Conservation (phyloP, 345 rosid species). For the Populus davidiana region DNA sequence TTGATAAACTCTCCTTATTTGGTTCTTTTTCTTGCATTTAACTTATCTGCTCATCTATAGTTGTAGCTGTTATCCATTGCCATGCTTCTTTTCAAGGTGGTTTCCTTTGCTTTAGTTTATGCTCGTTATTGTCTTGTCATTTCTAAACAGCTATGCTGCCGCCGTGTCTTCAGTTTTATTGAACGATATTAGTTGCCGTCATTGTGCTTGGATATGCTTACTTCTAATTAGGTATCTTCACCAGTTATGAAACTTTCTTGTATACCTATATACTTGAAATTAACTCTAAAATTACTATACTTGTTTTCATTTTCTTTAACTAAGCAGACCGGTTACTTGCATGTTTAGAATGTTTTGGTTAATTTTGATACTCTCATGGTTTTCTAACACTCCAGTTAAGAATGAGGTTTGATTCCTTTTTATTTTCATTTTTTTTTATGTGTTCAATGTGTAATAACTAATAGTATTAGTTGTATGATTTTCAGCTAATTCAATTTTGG, state of each 20-base stretch:
- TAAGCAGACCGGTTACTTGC: neutral
- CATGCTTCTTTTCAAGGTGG: neutral
- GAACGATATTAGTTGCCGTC: neutral
- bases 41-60: neutral
- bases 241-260: neutral
- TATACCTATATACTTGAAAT: neutral
- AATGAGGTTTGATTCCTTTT: neutral
- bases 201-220: neutral
- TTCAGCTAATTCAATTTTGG: slow-evolving; percentile 12
- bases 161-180: neutral
- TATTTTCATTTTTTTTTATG: neutral
- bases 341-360: neutral
- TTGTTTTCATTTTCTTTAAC: neutral
- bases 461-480: neutral
- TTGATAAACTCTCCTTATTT: neutral
- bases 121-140: neutral
- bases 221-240: neutral
- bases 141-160: neutral
- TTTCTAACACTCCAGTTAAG: neutral
- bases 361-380: neutral
- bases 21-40: slow-evolving; percentile 7
- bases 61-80: neutral
- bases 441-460: neutral
- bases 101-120: neutral
- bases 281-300: neutral